Percentiles rank a stretch among this genome's conserved stretches.
These are phyloP conservation scores for Peronosclerospora sorghi DNA, from an alignment of 352 stramenopile species.

Conservation along the genomic window DNA sequence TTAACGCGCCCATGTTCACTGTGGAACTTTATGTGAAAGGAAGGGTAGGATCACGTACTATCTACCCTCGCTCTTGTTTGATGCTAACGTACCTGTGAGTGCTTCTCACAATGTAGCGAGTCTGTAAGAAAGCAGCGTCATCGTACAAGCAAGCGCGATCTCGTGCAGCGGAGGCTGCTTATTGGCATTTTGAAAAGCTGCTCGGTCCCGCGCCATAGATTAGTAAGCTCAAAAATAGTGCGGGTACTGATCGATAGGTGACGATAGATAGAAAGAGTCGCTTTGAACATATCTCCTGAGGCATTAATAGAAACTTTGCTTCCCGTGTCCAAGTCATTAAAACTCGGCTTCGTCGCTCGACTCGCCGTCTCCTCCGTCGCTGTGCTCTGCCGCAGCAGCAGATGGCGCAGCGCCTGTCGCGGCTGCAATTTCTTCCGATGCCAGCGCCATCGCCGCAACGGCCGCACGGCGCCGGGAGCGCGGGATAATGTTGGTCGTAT, in stretches of 20 bases:
- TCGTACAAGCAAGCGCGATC: slow-evolving; percentile 56
- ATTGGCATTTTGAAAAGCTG: slow-evolving; percentile 30
- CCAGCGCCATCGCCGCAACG: slow-evolving; percentile 53
- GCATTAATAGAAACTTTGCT: background rate
- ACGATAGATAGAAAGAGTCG: slow-evolving; percentile 1
- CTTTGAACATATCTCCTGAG: slow-evolving; percentile 4
- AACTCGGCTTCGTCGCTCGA: slow-evolving; percentile 82
- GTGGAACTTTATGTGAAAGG: slow-evolving; percentile 57
- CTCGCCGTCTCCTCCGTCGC: slow-evolving; percentile 49
- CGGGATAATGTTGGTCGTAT: slow-evolving; percentile 82
- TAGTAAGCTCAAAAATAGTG: too few species aligned
- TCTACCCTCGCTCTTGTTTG: background rate
- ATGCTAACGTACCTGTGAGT: slow-evolving; percentile 1
- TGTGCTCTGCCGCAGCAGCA: slow-evolving; percentile 1
- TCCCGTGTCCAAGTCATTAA: slow-evolving; percentile 21
- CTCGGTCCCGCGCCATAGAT: slow-evolving; percentile 12
- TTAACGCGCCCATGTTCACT: slow-evolving; percentile 31
- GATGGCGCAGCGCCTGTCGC: slow-evolving; percentile 8
- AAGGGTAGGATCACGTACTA: slow-evolving; percentile 27
- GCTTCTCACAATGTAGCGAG: too few species aligned
- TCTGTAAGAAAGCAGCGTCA: slow-evolving; percentile 31
- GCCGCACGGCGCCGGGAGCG: slow-evolving; percentile 58
- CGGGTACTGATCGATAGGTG: background rate
- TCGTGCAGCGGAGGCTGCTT: slow-evolving; percentile 41
- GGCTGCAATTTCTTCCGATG: slow-evolving; percentile 41